These are phyloP conservation scores for Mycena amicta DNA, from an alignment of 768 basidiomycete genomes.

Conservation along the genomic window DNA sequence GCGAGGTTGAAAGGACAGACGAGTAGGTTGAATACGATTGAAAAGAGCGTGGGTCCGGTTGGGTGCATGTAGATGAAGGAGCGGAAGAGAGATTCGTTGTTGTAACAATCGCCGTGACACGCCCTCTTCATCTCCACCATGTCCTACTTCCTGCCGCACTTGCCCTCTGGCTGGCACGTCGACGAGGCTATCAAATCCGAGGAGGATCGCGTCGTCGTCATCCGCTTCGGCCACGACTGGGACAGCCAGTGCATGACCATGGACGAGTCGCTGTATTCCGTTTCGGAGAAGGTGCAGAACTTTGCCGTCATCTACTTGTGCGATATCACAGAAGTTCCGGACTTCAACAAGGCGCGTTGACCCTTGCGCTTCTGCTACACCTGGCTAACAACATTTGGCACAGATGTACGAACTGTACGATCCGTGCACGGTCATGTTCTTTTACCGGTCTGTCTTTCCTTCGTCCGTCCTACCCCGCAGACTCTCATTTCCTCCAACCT, in stretches of 20 bases:
- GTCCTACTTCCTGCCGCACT: slow-evolving; percentile 89
- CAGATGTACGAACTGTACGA: slow-evolving; percentile 99
- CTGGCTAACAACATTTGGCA: background rate
- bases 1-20: slow-evolving; percentile 1
- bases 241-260: slow-evolving; percentile 97
- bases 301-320: slow-evolving; percentile 95
- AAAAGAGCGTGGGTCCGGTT: background rate
- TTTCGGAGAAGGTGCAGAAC: slow-evolving; percentile 97
- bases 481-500: slow-evolving; percentile 4
- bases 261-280: slow-evolving; percentile 93
- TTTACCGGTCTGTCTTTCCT: slow-evolving; percentile 74
- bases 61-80: background rate
- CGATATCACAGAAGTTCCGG: slow-evolving; percentile 96
- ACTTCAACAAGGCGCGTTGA: slow-evolving; percentile 89
- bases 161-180: slow-evolving; percentile 96
- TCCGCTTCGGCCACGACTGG: slow-evolving; percentile 82
- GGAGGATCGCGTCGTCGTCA: slow-evolving; percentile 92
- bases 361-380: too few relatives aligned
- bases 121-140: too few relatives aligned
- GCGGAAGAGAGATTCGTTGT: background rate
- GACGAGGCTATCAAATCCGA: slow-evolving; percentile 99
- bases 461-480: background rate
- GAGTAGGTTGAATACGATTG: background rate
- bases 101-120: background rate
- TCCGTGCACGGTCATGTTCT: slow-evolving; percentile 97